Evolutionary conservation across 2,329 filamentous ascomycete species (phyloP), one percentile per base, ranked within the genome.

Genomic region (Alternaria tenuissima): DNA sequence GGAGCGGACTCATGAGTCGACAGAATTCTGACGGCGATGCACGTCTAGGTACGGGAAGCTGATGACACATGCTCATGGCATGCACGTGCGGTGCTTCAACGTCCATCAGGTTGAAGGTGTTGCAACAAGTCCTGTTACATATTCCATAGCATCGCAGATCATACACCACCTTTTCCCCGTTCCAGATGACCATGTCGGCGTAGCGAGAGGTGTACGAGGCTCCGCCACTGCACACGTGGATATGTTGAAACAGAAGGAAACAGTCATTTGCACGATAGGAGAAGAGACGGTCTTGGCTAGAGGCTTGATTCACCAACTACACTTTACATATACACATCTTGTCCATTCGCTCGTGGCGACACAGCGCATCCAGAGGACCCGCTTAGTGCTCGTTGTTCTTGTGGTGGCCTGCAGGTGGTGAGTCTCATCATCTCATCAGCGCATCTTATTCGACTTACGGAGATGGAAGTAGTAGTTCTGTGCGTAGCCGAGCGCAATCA

Each of bases 391-490:
- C 92, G 83, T 99, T 96, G 91, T 99, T 98, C 92, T 99, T 99
- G 91, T 98, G 94, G 89, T 99, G 94, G 76, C 95, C 95, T 99
- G 73, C 55, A 54, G 46, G 61, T 44, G 55, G 57, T 70, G 32
- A 67, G 66, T 78, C 66, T 63, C 38, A 44, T 32, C 20, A 26
- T 41, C 60, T 42, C 46, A 41, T 20, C 39, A 41, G 8, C 38
- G 61, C 59, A 69, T 52, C 55, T 46, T 24, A 32, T 20, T 51
- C 57, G 36, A 89, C 92, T 83, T 89, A 99, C 95, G 93, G 78
- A 99, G 88, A 85, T 99, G 96, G 92, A 96, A 98, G 88, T 99
- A 98, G 90, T 99, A 99, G 86, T 97, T 94, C 85, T 98, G 93
- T 75, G 91, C 91, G 83, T 99, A 99, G 76, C 95, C 94, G 72